Evolutionary conservation across 306 rosid species (phyloP), one percentile per base, ranked within the genome.

Genomic region (Lathyrus oleraceus): DNA sequence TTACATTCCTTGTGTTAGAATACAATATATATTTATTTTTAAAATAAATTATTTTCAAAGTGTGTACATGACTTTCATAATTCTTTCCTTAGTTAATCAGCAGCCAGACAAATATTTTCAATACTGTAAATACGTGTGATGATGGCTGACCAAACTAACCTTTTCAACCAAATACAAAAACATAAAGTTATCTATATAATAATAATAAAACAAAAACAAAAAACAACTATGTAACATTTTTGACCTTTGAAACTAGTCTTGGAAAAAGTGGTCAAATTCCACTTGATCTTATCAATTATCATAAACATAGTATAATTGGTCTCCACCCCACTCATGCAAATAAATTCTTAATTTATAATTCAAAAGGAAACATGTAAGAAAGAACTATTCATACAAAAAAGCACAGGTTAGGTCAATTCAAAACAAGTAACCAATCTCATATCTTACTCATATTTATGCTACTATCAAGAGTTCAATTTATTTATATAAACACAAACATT

Each of bases 241-340:
- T 78, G 73, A 78, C 57, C 70, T 45, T 71, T 71, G 8, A 58
- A 54, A 62, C 44, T 15, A 23, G 69, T 57, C 62, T n/a, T 58
- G 40, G 17, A 20, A 23, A 51, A 58, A 64, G 42, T 42, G 69
- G 61, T 57, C 81, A 27, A 39, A 39, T n/a, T 48, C 39, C 2
- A 1, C 38, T 14, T 77, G 32, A 27, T 47, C 17, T 56, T 43
- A 43, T 38, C 70, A 5, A 19, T 10, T 42, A 42, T 21, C 8
- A 53, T 14, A 59, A 15, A 30, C 43, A 66, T 57, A 56, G 47
- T 44, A 57, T 6, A 7, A 35, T 35, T 27, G 30, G 12, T 57
- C 11, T 2, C 78, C 60, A 53, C 19, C 5, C 78, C 60, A 53
- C 14, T 28, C 36, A 53, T 42, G 13, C 21, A 12, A 72, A 20